These are phyloP conservation scores for Hypoxylon cercidicola DNA, from an alignment of 495 filamentous ascomycete genomes.

Conservation along the genomic window DNA sequence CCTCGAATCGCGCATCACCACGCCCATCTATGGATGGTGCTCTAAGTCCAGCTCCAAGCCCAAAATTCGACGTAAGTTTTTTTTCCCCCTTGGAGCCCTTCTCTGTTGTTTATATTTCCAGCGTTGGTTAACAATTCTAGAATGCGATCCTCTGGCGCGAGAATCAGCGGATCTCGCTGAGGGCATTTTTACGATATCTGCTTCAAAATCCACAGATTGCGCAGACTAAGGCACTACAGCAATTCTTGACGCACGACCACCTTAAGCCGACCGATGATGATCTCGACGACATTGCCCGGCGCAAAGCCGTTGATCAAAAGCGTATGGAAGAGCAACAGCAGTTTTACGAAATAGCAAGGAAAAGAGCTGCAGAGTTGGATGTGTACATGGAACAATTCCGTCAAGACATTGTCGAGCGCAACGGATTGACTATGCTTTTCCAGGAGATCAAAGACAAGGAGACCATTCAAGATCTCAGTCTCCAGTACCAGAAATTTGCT, in stretches of 20 bases:
- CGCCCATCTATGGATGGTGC: slow-evolving; percentile 50
- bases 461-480: slow-evolving; percentile 83
- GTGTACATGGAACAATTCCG: slow-evolving; percentile 95
- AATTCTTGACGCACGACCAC: slow-evolving; percentile 79
- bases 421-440: slow-evolving; percentile 94
- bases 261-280: slow-evolving; percentile 83
- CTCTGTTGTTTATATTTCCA: not conserved
- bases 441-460: slow-evolving; percentile 89
- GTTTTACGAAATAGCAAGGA: slow-evolving; percentile 94
- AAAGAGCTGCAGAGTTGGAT: slow-evolving; percentile 90
- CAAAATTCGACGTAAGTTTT: slow-evolving; percentile 38
- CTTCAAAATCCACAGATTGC: slow-evolving; percentile 86
- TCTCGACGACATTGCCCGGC: slow-evolving; percentile 75
- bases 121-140: slow-evolving; percentile 36
- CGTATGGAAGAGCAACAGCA: slow-evolving; percentile 89
- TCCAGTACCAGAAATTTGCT: slow-evolving; percentile 97
- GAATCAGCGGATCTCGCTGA: slow-evolving; percentile 88
- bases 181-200: slow-evolving; percentile 86
- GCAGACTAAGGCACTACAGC: slow-evolving; percentile 78
- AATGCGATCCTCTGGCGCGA: slow-evolving; percentile 80
- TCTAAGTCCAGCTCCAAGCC: slow-evolving; percentile 24
- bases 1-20: slow-evolving; percentile 50
- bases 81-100: not conserved
- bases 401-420: slow-evolving; percentile 67
- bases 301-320: slow-evolving; percentile 86